These are phyloP conservation scores for Saccharomyces hybrid DNA, from an alignment of 1,139 yeast genomes.

Conservation along the genomic window DNA sequence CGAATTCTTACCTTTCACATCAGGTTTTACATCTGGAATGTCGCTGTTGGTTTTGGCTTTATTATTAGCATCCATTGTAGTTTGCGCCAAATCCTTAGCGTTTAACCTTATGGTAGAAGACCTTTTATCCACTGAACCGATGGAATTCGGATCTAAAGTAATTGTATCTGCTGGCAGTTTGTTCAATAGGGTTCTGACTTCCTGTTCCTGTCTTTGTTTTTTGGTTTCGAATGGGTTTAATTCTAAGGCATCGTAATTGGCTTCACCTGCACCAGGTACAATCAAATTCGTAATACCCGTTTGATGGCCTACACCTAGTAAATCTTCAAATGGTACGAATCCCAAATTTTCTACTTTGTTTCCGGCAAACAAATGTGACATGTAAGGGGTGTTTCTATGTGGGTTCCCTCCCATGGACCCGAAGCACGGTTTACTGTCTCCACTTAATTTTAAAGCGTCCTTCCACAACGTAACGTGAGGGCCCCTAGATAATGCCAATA, in stretches of 20 bases:
- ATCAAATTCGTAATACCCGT: slow-evolving; percentile 73
- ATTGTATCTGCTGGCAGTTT: slow-evolving; percentile 92
- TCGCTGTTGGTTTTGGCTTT: slow-evolving; percentile 36
- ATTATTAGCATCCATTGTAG: slow-evolving; percentile 36
- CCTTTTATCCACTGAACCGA: slow-evolving; percentile 77
- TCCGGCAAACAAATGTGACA: slow-evolving; percentile 83
- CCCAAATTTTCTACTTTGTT: slow-evolving; percentile 58
- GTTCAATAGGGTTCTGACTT: slow-evolving; percentile 78
- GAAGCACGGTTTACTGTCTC: slow-evolving; percentile 36
- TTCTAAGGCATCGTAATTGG: slow-evolving; percentile 92
- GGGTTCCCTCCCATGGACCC: slow-evolving; percentile 32
- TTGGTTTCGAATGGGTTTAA: slow-evolving; percentile 87
- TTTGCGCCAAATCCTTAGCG: slow-evolving; percentile 50
- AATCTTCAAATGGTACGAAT: slow-evolving; percentile 94
- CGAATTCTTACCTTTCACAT: slow-evolving; percentile 73
- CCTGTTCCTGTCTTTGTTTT: slow-evolving; percentile 89
- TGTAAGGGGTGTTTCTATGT: slow-evolving; percentile 63
- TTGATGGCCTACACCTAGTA: slow-evolving; percentile 80
- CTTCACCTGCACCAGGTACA: slow-evolving; percentile 97
- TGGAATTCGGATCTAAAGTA: slow-evolving; percentile 76
- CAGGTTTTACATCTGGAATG: slow-evolving; percentile 47
- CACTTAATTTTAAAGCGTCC: slow-evolving; percentile 48
- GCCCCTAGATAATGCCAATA: slow-evolving; percentile 87
- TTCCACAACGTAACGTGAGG: slow-evolving; percentile 90
- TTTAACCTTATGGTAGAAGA: slow-evolving; percentile 57